Percentiles rank a stretch among this genome's conserved stretches.
phyloP scores from a whole-genome alignment of 768 basidiomycete genomes.

The Leccinellum rugosiceps region DNA sequence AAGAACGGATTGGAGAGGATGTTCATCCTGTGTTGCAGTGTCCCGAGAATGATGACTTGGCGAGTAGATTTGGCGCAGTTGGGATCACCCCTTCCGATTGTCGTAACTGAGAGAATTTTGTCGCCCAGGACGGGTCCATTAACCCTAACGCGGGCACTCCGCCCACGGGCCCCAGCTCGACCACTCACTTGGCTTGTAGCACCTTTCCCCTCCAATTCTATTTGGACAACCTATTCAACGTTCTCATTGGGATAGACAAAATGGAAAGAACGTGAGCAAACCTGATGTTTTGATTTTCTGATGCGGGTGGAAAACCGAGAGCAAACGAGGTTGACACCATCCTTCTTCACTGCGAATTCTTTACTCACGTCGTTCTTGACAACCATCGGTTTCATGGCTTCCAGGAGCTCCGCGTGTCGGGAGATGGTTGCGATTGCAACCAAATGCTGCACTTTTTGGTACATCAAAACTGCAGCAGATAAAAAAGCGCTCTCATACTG shows the following conservation, averaged over 20 bases:
- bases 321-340: constrained; percentile 33
- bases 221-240: constrained; percentile 15
- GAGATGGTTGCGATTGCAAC: constrained; percentile 44
- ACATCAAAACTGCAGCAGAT: neutral
- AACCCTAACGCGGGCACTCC: constrained; percentile 33
- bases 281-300: constrained; percentile 36
- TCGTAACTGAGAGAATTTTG: constrained; percentile 36
- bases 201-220: constrained; percentile 12
- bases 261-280: constrained; percentile 20
- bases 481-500: constrained; percentile 22
- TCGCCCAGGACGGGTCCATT: constrained; percentile 15
- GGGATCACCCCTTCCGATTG: constrained; percentile 50
- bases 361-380: constrained; percentile 41
- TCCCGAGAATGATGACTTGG: constrained; percentile 18
- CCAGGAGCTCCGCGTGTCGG: constrained; percentile 43
- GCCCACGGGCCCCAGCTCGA: constrained; percentile 34
- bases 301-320: constrained; percentile 46
- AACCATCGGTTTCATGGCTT: constrained; percentile 44
- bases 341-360: constrained; percentile 28
- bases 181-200: constrained; percentile 9
- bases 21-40: constrained; percentile 14
- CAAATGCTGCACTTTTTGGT: constrained; percentile 35
- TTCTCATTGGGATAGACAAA: neutral
- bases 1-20: constrained; percentile 27
- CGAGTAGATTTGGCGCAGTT: constrained; percentile 51